These are phyloP conservation scores for Azolla pinnata DNA, from an alignment of 75 land plant genomes.

Conservation along the genomic window DNA sequence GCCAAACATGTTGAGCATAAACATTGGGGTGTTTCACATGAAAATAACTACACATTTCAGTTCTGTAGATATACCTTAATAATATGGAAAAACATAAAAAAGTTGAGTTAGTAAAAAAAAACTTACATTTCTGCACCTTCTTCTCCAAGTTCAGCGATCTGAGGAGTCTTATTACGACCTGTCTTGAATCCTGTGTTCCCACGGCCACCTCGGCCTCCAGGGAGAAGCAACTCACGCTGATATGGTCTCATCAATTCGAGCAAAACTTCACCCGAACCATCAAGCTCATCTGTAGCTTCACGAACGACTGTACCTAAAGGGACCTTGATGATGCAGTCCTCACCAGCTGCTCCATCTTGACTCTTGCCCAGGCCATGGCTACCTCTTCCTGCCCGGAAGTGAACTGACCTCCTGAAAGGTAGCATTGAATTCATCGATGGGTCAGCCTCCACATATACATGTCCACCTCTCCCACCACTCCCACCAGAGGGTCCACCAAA, in stretches of 20 bases:
- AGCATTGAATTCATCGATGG: conserved; percentile 78
- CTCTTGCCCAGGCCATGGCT: conserved; percentile 65
- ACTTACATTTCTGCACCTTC: conserved; percentile 83
- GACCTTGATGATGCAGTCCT: conserved; percentile 69
- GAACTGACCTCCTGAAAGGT: conserved; percentile 61
- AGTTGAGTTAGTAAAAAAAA: not conserved
- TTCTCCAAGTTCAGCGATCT: conserved; percentile 84
- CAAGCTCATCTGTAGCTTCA: conserved; percentile 34
- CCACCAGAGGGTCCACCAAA: conserved; percentile 96
- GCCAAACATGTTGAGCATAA: no score
- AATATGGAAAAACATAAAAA: no score
- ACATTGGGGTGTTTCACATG: no score
- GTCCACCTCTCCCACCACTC: conserved; percentile 80
- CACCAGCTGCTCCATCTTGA: conserved; percentile 62
- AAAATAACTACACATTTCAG: no score
- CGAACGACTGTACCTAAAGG: conserved; percentile 75
- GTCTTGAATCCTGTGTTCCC: conserved; percentile 89
- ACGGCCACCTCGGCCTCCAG: conserved; percentile 91
- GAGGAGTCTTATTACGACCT: conserved; percentile 73
- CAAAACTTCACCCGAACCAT: conserved; percentile 36
- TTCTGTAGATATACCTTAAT: no score
- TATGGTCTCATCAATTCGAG: conserved; percentile 67
- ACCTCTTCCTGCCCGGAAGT: conserved; percentile 81
- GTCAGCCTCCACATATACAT: conserved; percentile 69
- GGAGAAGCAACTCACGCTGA: conserved; percentile 63